A percentile compares a stretch with the other conserved stretches of the same genome.
These are phyloP conservation scores for Candida insectorum DNA, from an alignment of 805 yeast species.

Conservation along the genomic window DNA sequence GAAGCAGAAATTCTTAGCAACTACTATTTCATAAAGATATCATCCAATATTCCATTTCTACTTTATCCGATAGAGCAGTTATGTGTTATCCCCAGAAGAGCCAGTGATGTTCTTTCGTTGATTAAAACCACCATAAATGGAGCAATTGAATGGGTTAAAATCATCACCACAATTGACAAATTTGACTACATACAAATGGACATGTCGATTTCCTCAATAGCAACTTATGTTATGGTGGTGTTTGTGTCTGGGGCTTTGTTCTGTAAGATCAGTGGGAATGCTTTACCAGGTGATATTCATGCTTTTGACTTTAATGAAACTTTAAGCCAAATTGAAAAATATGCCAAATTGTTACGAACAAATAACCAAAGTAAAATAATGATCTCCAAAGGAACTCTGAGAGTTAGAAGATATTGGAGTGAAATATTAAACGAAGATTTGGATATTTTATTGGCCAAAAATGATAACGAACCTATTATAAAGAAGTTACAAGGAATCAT, in stretches of 20 bases:
- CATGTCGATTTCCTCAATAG: constrained; percentile 1
- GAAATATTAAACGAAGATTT: constrained; percentile 10
- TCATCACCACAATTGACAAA: background rate
- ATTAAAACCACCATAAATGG: constrained; percentile 1
- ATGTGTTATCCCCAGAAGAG: background rate
- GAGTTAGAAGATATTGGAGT: constrained; percentile 9
- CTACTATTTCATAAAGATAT: constrained; percentile 1
- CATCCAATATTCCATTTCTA: constrained; percentile 1
- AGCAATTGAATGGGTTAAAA: constrained; percentile 3
- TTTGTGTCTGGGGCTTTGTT: constrained; percentile 4
- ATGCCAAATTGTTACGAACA: background rate
- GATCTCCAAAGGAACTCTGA: constrained; percentile 8
- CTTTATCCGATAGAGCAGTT: constrained; percentile 3
- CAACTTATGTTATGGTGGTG: constrained; percentile 3
- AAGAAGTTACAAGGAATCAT: constrained; percentile 1
- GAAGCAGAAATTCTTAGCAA: constrained; percentile 5
- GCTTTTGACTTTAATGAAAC: background rate
- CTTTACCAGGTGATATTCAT: constrained; percentile 1
- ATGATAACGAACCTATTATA: constrained; percentile 1
- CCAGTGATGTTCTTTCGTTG: constrained; percentile 1
- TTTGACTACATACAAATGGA: constrained; percentile 1
- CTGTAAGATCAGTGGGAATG: constrained; percentile 3
- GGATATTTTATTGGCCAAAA: constrained; percentile 2
- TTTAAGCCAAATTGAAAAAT: background rate
- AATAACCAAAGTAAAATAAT: constrained; percentile 4